Percentiles rank a stretch among this genome's conserved stretches.
Conservation (phyloP, 768 basidiomycete species). For the Trametes sanguinea region DNA sequence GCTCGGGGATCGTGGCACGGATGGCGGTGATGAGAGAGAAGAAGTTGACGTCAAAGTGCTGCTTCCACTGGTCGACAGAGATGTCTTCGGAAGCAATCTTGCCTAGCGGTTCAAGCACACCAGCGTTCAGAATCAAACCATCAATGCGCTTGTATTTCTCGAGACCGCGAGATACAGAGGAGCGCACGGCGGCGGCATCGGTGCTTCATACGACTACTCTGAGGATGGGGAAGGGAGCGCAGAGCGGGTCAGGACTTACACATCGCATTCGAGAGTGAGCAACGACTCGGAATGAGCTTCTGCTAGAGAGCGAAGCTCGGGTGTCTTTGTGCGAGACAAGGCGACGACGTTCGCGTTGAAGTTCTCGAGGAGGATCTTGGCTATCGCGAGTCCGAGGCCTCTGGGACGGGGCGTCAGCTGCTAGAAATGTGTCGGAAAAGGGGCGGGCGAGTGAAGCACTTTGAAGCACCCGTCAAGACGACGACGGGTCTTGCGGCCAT, state of each 20-base stretch:
- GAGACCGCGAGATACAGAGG: constrained; percentile 55
- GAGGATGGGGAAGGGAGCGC: constrained; percentile 1
- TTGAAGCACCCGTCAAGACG: constrained; percentile 85
- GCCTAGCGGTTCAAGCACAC: constrained; percentile 67
- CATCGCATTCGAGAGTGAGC: constrained; percentile 65
- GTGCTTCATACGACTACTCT: constrained; percentile 44
- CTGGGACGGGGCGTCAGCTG: constrained; percentile 31
- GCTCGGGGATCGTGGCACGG: constrained; percentile 63
- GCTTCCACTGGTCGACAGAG: constrained; percentile 63
- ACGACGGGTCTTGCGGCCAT: constrained; percentile 55
- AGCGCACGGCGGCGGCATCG: constrained; percentile 52
- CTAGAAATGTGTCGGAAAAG: constrained; percentile 3
- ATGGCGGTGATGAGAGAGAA: constrained; percentile 79
- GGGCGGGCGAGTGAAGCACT: constrained; percentile 40
- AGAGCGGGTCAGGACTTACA: constrained; percentile 51
- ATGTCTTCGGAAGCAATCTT: constrained; percentile 51
- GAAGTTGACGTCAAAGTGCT: constrained; percentile 84
- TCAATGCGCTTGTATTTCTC: constrained; percentile 67
- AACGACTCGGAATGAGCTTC: constrained; percentile 43
- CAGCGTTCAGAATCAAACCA: constrained; percentile 85
- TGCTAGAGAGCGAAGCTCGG: constrained; percentile 61
- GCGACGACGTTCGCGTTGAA: constrained; percentile 73
- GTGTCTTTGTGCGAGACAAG: constrained; percentile 67
- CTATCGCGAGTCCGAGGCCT: constrained; percentile 81
- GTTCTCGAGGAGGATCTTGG: constrained; percentile 60